phyloP scores from a whole-genome alignment of 208 protist genomes.

The Crithidia mellificae region DNA sequence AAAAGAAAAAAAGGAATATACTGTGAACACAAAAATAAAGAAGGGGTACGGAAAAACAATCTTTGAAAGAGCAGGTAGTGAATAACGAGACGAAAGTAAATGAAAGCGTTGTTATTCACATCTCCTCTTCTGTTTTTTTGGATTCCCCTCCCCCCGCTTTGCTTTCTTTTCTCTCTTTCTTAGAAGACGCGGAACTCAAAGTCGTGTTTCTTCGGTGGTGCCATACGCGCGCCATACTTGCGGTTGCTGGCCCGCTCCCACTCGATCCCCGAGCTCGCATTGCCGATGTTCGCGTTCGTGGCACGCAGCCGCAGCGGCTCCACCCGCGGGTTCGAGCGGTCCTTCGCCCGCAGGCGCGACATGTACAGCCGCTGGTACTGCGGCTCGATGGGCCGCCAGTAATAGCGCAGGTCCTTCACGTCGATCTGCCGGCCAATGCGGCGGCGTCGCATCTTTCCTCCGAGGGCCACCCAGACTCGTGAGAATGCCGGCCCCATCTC shows the following conservation, averaged over 20 bases:
- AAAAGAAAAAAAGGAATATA: constrained; percentile 9
- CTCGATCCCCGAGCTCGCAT: constrained; percentile 51
- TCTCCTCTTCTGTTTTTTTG: too few species aligned
- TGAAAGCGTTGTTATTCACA: too few species aligned
- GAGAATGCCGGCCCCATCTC: constrained; percentile 88
- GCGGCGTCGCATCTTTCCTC: constrained; percentile 89
- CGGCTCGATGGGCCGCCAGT: constrained; percentile 90
- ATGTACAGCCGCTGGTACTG: constrained; percentile 92
- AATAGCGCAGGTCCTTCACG: constrained; percentile 89
- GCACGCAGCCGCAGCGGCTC: constrained; percentile 73
- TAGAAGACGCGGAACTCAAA: constrained; percentile 91
- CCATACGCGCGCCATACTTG: constrained; percentile 73
- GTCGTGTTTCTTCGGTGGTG: constrained; percentile 73
- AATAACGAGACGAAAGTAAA: too few species aligned
- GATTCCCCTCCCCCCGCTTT: too few species aligned
- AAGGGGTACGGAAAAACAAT: too few species aligned
- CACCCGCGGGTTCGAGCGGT: constrained; percentile 60
- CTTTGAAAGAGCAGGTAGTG: too few species aligned
- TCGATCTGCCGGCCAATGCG: constrained; percentile 87
- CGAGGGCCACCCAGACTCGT: constrained; percentile 86
- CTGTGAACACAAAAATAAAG: too few species aligned
- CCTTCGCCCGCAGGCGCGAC: constrained; percentile 71
- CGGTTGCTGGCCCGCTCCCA: constrained; percentile 78
- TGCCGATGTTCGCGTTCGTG: constrained; percentile 75
- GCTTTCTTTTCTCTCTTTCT: constrained; percentile 5